A percentile compares a stretch with the other conserved stretches of the same genome.
These are phyloP conservation scores for Cordyceps farinosa DNA, from an alignment of 2,329 filamentous ascomycete species.

Conservation along the genomic window DNA sequence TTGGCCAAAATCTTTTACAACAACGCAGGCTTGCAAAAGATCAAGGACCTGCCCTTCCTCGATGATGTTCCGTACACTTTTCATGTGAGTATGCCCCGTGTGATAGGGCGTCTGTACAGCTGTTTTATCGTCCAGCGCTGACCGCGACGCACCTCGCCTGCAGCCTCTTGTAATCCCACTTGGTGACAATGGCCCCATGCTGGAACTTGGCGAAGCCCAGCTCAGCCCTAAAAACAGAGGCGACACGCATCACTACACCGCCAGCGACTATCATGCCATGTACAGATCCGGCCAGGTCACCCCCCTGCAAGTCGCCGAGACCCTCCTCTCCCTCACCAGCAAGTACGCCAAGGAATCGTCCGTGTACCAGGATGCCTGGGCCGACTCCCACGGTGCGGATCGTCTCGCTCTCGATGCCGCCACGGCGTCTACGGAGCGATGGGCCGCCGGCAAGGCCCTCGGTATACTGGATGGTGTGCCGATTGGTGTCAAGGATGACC, in stretches of 20 bases:
- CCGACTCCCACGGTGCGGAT: constrained; percentile 55
- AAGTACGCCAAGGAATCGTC: constrained; percentile 51
- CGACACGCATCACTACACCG: constrained; percentile 60
- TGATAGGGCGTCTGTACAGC: not conserved
- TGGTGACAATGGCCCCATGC: constrained; percentile 33
- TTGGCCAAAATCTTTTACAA: constrained; percentile 65
- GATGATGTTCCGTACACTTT: constrained; percentile 43
- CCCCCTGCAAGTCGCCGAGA: constrained; percentile 65
- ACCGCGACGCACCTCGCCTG: not conserved
- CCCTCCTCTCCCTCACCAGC: constrained; percentile 67
- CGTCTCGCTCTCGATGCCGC: constrained; percentile 65
- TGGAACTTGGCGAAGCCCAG: constrained; percentile 42
- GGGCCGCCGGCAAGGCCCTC: constrained; percentile 60
- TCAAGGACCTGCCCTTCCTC: constrained; percentile 46
- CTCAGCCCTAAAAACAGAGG: constrained; percentile 39
- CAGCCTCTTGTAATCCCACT: constrained; percentile 58
- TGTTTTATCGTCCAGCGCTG: not conserved
- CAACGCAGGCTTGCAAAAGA: constrained; percentile 57
- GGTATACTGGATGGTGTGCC: constrained; percentile 78
- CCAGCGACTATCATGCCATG: constrained; percentile 71
- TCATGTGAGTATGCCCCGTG: constrained; percentile 37
- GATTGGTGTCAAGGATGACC: constrained; percentile 79
- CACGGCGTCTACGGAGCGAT: constrained; percentile 68
- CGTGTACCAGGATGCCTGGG: constrained; percentile 68
- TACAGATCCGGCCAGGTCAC: constrained; percentile 69